phyloP scores from a whole-genome alignment of 108 stramenopile species.

The Skeletonema potamos region DNA sequence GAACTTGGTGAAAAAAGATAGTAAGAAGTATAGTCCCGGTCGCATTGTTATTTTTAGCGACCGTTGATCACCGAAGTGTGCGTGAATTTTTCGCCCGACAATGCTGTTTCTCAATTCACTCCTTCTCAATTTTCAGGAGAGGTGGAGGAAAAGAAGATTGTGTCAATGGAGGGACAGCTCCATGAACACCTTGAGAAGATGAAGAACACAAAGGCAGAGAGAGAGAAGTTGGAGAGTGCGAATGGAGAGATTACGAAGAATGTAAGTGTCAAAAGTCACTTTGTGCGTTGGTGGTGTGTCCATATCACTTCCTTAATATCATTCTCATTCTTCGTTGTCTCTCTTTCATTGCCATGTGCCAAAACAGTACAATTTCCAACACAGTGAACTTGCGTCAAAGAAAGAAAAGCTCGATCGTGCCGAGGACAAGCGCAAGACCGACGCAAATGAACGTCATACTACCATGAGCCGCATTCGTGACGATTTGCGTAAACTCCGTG shows the following conservation, averaged over 20 bases:
- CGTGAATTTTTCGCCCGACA: not conserved
- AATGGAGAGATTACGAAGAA: slow-evolving; percentile 4
- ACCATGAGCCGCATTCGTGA: slow-evolving; percentile 29
- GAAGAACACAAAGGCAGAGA: slow-evolving; percentile 9
- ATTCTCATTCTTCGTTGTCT: not conserved
- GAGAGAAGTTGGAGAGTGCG: slow-evolving; percentile 4
- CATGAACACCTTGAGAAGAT: not conserved
- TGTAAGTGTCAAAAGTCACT: not conserved
- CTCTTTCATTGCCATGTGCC: not conserved
- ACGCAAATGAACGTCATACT: slow-evolving; percentile 13
- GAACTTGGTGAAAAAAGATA: slow-evolving; percentile 25
- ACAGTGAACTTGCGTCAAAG: slow-evolving; percentile 37
- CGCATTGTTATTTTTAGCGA: not conserved
- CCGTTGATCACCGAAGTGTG: not conserved
- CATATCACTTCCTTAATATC: not conserved
- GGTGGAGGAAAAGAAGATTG: slow-evolving; percentile 16
- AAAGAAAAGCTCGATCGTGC: slow-evolving; percentile 38
- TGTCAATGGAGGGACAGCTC: slow-evolving; percentile 16
- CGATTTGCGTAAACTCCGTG: slow-evolving; percentile 29
- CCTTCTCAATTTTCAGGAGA: not conserved
- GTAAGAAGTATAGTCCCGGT: slow-evolving; percentile 13
- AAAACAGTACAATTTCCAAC: slow-evolving; percentile 46
- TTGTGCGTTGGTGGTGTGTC: not conserved
- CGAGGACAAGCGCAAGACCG: slow-evolving; percentile 24
- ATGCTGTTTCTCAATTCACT: not conserved